phyloP scores from a whole-genome alignment of 148 eudicot genomes.

The Vaccinium macrocarpon region DNA sequence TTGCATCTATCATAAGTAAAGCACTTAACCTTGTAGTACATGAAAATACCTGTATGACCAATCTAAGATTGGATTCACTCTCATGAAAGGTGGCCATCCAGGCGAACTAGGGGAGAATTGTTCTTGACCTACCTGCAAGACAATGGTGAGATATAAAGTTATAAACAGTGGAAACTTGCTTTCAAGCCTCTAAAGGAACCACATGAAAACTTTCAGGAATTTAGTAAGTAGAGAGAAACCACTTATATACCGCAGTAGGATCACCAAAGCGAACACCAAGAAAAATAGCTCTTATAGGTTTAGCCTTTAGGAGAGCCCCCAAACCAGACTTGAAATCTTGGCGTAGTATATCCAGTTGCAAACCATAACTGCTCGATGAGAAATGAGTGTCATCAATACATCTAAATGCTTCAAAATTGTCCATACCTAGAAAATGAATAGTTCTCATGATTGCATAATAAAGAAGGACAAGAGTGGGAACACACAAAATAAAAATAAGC shows the following conservation, averaged over 20 bases:
- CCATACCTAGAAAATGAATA: neutral
- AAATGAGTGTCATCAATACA: constrained; percentile 6
- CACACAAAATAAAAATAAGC: neutral
- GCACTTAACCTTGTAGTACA: constrained; percentile 14
- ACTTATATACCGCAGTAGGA: constrained; percentile 77
- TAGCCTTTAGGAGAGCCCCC: constrained; percentile 73
- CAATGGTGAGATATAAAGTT: constrained; percentile 4
- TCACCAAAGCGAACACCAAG: constrained; percentile 96
- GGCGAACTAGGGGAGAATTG: constrained; percentile 96
- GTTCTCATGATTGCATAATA: constrained; percentile 4
- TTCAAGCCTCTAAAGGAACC: constrained; percentile 16
- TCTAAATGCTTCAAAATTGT: neutral
- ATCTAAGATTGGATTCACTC: constrained; percentile 96
- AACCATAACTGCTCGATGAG: constrained; percentile 50
- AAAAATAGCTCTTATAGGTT: constrained; percentile 86
- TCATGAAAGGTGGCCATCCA: constrained; percentile 99
- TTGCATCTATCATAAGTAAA: neutral
- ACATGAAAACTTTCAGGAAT: neutral
- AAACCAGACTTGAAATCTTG: constrained; percentile 93
- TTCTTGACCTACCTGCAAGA: constrained; percentile 91
- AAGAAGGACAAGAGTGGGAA: neutral
- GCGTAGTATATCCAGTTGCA: constrained; percentile 85
- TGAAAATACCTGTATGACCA: constrained; percentile 89
- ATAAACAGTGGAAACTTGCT: neutral
- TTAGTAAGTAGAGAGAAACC: neutral